phyloP scores from a whole-genome alignment of 2,329 filamentous ascomycete genomes.

The Diplodia mutila region DNA sequence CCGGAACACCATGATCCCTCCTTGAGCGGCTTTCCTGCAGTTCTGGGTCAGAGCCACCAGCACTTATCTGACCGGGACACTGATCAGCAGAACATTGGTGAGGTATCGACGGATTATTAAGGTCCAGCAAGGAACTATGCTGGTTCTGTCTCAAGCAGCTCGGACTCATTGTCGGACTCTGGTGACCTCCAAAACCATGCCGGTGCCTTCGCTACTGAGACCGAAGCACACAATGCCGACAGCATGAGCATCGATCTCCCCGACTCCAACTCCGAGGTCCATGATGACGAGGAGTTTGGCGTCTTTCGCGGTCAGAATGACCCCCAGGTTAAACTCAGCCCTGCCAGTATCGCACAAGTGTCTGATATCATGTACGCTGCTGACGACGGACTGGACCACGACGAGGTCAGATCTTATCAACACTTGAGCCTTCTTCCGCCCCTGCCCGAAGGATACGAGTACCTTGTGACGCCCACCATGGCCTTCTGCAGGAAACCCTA shows the following conservation, averaged over 20 bases:
- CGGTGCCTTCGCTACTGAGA: too few species aligned
- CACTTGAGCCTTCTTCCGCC: neutral
- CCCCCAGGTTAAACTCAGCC: neutral
- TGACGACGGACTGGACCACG: neutral
- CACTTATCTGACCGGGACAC: neutral
- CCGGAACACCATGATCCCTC: too few species aligned
- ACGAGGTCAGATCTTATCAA: neutral
- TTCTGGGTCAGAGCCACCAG: neutral
- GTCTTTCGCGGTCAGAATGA: neutral
- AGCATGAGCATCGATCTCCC: neutral
- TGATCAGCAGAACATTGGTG: neutral
- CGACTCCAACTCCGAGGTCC: neutral
- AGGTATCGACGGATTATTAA: neutral
- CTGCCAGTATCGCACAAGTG: neutral
- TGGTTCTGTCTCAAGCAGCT: neutral
- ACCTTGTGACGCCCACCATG: neutral
- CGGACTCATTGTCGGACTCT: neutral
- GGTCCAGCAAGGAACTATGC: neutral
- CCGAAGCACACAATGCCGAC: neutral
- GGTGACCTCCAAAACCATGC: neutral
- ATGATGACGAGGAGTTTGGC: neutral
- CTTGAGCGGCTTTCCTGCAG: too few species aligned
- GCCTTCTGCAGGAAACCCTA: neutral
- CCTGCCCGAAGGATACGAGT: neutral
- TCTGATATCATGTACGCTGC: neutral